These are phyloP conservation scores for Pythium utonaiense DNA, from an alignment of 352 stramenopile species.

Conservation along the genomic window DNA sequence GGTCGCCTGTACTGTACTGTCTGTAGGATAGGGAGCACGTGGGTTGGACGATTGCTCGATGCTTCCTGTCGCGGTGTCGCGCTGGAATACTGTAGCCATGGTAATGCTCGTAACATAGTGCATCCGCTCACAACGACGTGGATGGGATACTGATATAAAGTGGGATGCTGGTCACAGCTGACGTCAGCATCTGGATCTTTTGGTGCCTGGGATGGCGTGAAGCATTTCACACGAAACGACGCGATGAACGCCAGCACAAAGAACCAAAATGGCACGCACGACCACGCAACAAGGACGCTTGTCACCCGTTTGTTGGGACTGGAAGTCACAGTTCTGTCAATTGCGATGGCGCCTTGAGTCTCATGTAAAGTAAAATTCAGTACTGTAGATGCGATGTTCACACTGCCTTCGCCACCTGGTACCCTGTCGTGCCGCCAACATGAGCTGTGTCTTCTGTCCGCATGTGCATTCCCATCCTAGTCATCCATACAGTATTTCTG, in stretches of 20 bases:
- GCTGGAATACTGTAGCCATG: background rate
- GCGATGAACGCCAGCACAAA: background rate
- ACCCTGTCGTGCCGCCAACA: background rate
- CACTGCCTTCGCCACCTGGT: too few species aligned
- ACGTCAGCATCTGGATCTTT: background rate
- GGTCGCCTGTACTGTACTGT: too few species aligned
- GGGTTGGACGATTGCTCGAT: background rate
- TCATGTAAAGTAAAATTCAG: too few species aligned
- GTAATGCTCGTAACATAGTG: background rate
- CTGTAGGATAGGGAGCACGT: too few species aligned
- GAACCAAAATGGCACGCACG: background rate
- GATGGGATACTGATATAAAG: background rate
- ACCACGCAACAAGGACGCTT: background rate
- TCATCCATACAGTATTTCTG: too few species aligned
- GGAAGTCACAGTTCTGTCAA: background rate
- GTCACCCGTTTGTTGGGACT: background rate
- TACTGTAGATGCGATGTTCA: too few species aligned
- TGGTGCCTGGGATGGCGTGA: constrained; percentile 1
- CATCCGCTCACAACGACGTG: too few species aligned
- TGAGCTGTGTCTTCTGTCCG: background rate
- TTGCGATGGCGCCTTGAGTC: background rate
- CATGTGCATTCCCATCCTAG: background rate
- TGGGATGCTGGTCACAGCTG: background rate
- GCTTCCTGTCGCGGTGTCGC: background rate
- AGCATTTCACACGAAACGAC: constrained; percentile 3